These are phyloP conservation scores for Aspergillus pseudonomiae DNA, from an alignment of 2,329 filamentous ascomycete species.

Conservation along the genomic window DNA sequence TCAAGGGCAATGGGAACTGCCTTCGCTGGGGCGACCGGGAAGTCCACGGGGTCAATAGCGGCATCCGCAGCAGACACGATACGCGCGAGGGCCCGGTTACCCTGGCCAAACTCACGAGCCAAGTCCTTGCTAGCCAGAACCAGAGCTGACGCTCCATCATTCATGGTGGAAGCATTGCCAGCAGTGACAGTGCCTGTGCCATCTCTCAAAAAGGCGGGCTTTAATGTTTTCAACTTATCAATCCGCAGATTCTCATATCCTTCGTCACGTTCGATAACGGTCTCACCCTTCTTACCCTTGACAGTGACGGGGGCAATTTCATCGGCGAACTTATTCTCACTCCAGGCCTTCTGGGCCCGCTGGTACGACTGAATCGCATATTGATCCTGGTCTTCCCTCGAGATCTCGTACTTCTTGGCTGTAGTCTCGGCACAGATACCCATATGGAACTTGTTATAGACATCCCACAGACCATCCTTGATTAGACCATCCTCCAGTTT, in stretches of 20 bases:
- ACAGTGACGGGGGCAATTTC: constrained; percentile 90
- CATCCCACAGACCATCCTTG: constrained; percentile 93
- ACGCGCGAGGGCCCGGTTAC: constrained; percentile 80
- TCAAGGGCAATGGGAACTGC: constrained; percentile 88
- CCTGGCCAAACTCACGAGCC: constrained; percentile 75
- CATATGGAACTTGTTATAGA: constrained; percentile 98
- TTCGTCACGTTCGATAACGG: constrained; percentile 79
- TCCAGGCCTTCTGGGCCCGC: constrained; percentile 88
- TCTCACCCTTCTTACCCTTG: constrained; percentile 80
- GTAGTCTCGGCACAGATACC: constrained; percentile 95
- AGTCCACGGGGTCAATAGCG: constrained; percentile 87
- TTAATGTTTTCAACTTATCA: constrained; percentile 82
- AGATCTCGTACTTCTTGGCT: constrained; percentile 81
- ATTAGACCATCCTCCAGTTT: constrained; percentile 89
- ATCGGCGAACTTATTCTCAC: constrained; percentile 77
- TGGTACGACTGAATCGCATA: constrained; percentile 90
- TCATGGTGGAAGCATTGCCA: constrained; percentile 90
- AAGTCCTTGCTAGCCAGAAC: constrained; percentile 81
- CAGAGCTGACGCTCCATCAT: constrained; percentile 89
- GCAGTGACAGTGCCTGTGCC: constrained; percentile 90
- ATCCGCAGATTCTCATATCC: constrained; percentile 84
- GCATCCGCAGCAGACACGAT: constrained; percentile 88
- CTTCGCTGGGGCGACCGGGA: constrained; percentile 88
- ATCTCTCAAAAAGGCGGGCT: constrained; percentile 86
- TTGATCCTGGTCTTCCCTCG: constrained; percentile 83